These are phyloP conservation scores for Entomortierella beljakovae DNA, from an alignment of 192 early-diverging fungal species.

Conservation along the genomic window DNA sequence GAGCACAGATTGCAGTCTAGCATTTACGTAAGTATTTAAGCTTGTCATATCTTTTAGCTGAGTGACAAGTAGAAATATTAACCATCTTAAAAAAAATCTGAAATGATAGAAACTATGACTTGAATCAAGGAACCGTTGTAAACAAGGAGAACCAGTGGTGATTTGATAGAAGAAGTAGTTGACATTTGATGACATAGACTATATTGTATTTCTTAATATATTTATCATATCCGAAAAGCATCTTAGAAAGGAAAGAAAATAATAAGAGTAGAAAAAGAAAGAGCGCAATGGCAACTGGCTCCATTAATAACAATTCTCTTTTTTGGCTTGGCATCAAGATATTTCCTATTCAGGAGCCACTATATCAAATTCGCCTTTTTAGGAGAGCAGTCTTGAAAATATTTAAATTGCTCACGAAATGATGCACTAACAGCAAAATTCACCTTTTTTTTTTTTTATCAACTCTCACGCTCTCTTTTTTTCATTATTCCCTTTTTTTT, in stretches of 20 bases:
- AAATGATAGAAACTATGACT: background rate
- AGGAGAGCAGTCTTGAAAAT: background rate
- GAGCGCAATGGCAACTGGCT: too few species aligned
- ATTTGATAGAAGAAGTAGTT: too few species aligned
- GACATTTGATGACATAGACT: too few species aligned
- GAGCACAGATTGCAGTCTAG: slow-evolving; percentile 32
- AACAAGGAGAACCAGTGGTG: background rate
- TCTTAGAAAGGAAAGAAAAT: too few species aligned
- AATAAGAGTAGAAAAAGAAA: too few species aligned
- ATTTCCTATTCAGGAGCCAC: background rate
- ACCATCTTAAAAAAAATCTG: background rate
- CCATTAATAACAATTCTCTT: too few species aligned
- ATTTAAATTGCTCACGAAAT: background rate
- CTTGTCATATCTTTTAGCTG: too few species aligned
- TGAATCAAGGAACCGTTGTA: background rate
- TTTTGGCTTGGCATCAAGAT: background rate
- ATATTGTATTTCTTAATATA: too few species aligned
- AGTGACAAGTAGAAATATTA: background rate
- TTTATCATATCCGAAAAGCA: too few species aligned
- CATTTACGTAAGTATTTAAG: slow-evolving; percentile 33
- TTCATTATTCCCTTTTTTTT: background rate
- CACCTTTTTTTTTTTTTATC: too few species aligned
- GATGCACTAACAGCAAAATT: too few species aligned
- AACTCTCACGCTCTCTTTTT: background rate
- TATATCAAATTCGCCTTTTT: background rate